Evolutionary conservation across 2,329 filamentous ascomycete genomes (phyloP), one percentile per base, ranked within the genome.

Genomic region (Xylaria sp.): DNA sequence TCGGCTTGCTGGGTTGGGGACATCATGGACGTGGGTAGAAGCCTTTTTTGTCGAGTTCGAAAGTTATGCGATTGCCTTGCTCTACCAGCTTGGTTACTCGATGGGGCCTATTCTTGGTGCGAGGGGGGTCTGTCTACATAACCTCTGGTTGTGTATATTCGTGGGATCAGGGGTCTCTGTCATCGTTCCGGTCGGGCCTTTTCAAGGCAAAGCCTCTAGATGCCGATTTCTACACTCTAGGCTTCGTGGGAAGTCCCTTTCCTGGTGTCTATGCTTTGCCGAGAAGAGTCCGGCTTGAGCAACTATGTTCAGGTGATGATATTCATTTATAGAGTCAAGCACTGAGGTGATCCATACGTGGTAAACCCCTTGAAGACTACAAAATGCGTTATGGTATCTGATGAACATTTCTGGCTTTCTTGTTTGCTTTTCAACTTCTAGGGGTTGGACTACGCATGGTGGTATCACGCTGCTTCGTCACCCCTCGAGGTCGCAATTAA

Each of bases 81-180:
- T 78, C 42, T 23, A 57, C 56, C 46, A 66, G 72, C 73, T 75
- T 77, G 82, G 90, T 96, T 95, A 97, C 93, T 96, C 92, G 92
- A 97, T 96, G 93, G 93, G 93, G 93, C 93, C 97, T 92, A 97
- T 96, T 97, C 91, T 97, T 89, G 93, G 92, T 84, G 89, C 92
- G 92, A 96, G 91, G 89, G 89, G 23, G 89, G 78, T 76, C 75
- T 77, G 72, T 71, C 73, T 59, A 44, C 83, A 70, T 72, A 69
- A 42, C 73, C 11, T 16, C 3, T 35, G 34, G 71, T 75, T 76
- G 76, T 78, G 69, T 71, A 16, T 75, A 75, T 79, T 54, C 60
- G 58, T 47, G 50, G 54, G 19, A 16, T 23, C 39, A 37, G 48
- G 30, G 34, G 37, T 10, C 5, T 18, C 13, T 35, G 34, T 1